Conservation (phyloP, 441 rosid species). For the Syzygium malaccense region DNA sequence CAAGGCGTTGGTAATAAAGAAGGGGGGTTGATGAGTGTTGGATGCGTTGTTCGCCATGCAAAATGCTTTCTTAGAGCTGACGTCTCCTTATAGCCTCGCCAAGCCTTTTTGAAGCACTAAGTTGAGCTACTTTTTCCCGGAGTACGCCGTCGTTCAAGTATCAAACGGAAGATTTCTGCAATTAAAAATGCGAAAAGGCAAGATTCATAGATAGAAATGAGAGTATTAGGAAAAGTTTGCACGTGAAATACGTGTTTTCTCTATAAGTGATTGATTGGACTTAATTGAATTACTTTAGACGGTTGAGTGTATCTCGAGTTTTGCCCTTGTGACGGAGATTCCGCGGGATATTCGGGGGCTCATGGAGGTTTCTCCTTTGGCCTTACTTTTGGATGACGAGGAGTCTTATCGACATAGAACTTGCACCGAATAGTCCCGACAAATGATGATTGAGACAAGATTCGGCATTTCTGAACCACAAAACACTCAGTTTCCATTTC, state of each 20-base stretch:
- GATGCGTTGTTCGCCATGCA: neutral
- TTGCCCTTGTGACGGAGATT: neutral
- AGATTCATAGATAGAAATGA: neutral
- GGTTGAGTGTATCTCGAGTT: neutral
- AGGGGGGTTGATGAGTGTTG: neutral
- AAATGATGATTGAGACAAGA: too few relatives aligned
- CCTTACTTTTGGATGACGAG: too few relatives aligned
- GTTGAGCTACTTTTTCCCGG: neutral
- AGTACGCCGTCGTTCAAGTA: neutral
- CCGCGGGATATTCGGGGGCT: neutral
- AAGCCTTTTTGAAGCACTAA: neutral
- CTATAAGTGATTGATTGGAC: neutral
- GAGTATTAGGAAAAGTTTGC: neutral
- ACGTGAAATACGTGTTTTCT: neutral
- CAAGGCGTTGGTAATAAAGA: neutral
- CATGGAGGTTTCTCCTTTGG: neutral
- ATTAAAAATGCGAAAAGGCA: neutral
- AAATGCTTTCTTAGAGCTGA: neutral
- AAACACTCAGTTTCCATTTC: too few relatives aligned
- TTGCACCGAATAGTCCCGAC: too few relatives aligned
- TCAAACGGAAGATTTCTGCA: neutral
- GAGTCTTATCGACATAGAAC: neutral
- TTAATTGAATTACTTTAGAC: neutral
- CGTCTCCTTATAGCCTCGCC: neutral
- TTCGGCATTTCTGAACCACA: too few relatives aligned